Evolutionary conservation across 495 filamentous ascomycete species (phyloP).

Genomic region (Aspergillus cavernicola): DNA sequence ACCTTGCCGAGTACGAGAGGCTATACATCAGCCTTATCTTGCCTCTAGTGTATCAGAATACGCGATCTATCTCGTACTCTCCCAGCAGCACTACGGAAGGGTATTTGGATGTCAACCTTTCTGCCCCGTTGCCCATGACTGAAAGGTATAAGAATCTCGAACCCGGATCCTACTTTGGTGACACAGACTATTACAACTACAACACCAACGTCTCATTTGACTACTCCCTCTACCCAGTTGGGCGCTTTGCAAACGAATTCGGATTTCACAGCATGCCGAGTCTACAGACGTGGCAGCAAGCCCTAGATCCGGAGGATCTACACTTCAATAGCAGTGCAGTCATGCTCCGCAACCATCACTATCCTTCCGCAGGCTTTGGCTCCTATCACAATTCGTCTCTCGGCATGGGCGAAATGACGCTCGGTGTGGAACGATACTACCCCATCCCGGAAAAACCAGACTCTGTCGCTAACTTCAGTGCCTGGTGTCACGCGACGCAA

Average conservation of each 20-base stretch:
- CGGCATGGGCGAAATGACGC: constrained; percentile 64
- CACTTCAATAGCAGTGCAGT: constrained; percentile 59
- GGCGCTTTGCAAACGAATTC: constrained; percentile 66
- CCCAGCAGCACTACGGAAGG: constrained; percentile 67
- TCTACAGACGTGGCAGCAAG: constrained; percentile 58
- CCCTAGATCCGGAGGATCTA: constrained; percentile 46
- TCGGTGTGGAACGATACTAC: constrained; percentile 57
- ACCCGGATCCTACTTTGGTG: constrained; percentile 56
- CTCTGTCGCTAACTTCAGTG: constrained; percentile 59
- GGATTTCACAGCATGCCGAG: constrained; percentile 67
- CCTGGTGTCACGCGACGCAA: constrained; percentile 66
- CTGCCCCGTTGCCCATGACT: constrained; percentile 52
- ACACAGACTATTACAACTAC: constrained; percentile 71
- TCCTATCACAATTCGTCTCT: constrained; percentile 27
- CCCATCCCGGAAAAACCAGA: constrained; percentile 57
- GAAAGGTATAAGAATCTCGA: constrained; percentile 60
- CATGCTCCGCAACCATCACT: constrained; percentile 63
- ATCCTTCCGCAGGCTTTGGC: constrained; percentile 46
- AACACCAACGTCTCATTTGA: constrained; percentile 54
- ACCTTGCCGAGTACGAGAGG: constrained; percentile 55
- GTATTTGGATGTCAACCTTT: constrained; percentile 55
- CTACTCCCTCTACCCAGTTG: constrained; percentile 52
- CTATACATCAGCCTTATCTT: constrained; percentile 60
- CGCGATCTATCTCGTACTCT: constrained; percentile 62
- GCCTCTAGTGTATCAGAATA: constrained; percentile 60